Evolutionary conservation across 2,329 filamentous ascomycete genomes (phyloP).

Genomic region (Sordariomycetes sp.): DNA sequence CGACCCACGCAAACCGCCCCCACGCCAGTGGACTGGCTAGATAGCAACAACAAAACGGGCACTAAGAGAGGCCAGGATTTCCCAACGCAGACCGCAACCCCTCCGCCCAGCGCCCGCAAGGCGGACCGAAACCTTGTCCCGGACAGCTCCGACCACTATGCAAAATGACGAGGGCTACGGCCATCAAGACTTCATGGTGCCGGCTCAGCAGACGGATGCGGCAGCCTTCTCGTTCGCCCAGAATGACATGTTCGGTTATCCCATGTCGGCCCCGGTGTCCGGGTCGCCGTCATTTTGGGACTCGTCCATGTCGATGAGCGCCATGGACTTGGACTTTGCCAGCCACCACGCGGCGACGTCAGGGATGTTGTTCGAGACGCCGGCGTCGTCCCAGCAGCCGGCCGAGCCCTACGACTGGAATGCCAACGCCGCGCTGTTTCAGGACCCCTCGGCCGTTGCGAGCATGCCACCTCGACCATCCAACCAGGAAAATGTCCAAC

Average conservation of each 20-base stretch:
- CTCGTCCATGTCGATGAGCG: slow-evolving; percentile 31
- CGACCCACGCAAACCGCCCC: slow-evolving; percentile 9
- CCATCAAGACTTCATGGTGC: slow-evolving; percentile 34
- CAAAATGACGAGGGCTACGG: slow-evolving; percentile 43
- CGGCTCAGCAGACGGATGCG: slow-evolving; percentile 34
- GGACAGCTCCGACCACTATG: slow-evolving; percentile 32
- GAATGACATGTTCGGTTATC: slow-evolving; percentile 45
- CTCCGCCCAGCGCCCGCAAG: slow-evolving; percentile 44
- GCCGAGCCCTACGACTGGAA: slow-evolving; percentile 36
- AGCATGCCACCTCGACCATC: slow-evolving; percentile 9
- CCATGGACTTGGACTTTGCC: slow-evolving; percentile 48
- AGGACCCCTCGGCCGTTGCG: slow-evolving; percentile 18
- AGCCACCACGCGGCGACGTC: slow-evolving; percentile 16
- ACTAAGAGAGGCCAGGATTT: slow-evolving; percentile 7
- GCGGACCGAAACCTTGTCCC: slow-evolving; percentile 40
- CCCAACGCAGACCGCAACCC: slow-evolving; percentile 39
- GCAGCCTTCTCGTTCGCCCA: slow-evolving; percentile 29
- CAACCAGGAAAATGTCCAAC: slow-evolving; percentile 21
- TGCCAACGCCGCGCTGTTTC: slow-evolving; percentile 39
- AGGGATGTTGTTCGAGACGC: slow-evolving; percentile 13
- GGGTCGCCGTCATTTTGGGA: slow-evolving; percentile 45
- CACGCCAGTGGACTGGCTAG: slow-evolving; percentile 17
- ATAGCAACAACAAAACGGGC: background rate
- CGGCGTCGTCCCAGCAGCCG: slow-evolving; percentile 7
- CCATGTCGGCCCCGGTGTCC: slow-evolving; percentile 42